phyloP scores from a whole-genome alignment of 2,329 filamentous ascomycete genomes.

The Sporothrix variecibatus region DNA sequence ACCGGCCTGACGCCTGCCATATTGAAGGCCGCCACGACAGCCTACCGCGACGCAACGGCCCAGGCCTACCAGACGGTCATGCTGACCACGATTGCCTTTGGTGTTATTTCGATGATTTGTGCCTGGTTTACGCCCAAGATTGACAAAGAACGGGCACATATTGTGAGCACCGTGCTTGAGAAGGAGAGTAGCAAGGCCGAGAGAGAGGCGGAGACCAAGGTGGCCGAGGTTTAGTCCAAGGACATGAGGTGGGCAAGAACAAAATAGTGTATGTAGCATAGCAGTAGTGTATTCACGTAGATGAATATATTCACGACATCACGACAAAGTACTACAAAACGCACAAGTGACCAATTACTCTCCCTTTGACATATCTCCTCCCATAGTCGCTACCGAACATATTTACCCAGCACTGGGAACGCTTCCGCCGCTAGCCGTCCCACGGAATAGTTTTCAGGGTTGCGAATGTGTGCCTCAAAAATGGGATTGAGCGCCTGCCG shows the following conservation, averaged over 20 bases:
- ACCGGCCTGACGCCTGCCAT: not conserved
- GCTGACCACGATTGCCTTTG: not conserved
- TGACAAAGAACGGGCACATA: not conserved
- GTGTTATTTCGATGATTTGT: not conserved
- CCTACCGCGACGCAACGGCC: not conserved
- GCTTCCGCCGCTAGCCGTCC: conserved; percentile 66
- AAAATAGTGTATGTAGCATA: no score
- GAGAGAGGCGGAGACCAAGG: no score
- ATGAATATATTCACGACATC: no score
- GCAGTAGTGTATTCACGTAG: no score
- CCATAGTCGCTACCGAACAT: no score
- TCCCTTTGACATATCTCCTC: no score
- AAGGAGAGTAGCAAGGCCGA: no score
- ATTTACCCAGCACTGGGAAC: conserved; percentile 57
- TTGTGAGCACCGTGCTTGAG: not conserved
- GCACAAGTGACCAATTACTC: no score
- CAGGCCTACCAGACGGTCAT: not conserved
- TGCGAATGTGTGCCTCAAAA: conserved; percentile 48
- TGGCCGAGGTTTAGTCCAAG: no score
- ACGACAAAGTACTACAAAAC: no score
- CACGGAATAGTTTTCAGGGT: conserved; percentile 79
- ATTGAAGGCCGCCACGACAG: not conserved
- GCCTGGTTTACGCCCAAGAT: not conserved
- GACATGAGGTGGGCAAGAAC: no score
- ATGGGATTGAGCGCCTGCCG: conserved; percentile 19